Conservation (phyloP, 805 yeast genomes). For the Saturnispora galanensis region DNA sequence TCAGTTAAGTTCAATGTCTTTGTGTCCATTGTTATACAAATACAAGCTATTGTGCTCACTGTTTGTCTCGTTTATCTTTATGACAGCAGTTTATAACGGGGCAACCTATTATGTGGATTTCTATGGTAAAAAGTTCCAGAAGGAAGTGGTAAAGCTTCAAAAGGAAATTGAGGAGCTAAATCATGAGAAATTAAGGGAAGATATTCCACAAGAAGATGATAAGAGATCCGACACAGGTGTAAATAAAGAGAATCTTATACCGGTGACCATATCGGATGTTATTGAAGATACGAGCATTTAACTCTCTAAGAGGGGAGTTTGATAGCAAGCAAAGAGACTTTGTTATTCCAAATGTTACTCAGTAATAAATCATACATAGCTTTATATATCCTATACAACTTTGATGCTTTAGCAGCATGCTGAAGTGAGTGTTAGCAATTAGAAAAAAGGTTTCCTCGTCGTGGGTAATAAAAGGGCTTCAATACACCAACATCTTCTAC, state of each 20-base stretch:
- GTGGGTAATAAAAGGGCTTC: too few relatives aligned
- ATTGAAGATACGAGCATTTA: background rate
- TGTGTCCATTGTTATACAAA: constrained; percentile 83
- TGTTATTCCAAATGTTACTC: too few relatives aligned
- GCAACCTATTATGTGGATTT: constrained; percentile 91
- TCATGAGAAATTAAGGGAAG: background rate
- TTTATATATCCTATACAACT: too few relatives aligned
- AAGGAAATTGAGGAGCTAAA: constrained; percentile 42
- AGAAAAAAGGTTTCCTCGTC: too few relatives aligned
- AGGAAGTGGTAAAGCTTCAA: constrained; percentile 66
- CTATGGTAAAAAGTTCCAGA: constrained; percentile 83
- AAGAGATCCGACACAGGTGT: too few relatives aligned
- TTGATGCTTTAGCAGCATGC: too few relatives aligned
- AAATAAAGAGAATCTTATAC: background rate
- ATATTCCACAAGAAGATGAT: background rate
- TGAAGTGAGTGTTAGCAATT: too few relatives aligned
- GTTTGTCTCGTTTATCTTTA: constrained; percentile 64
- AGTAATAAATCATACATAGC: too few relatives aligned
- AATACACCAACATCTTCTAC: too few relatives aligned
- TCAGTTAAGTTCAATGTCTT: constrained; percentile 76
- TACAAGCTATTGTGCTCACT: constrained; percentile 55
- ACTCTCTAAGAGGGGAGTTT: too few relatives aligned
- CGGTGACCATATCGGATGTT: background rate
- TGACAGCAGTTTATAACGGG: constrained; percentile 80
- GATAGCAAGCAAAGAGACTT: too few relatives aligned